These are phyloP conservation scores for Noccaea bulbosa DNA, from an alignment of 345 rosid species.

Conservation along the genomic window DNA sequence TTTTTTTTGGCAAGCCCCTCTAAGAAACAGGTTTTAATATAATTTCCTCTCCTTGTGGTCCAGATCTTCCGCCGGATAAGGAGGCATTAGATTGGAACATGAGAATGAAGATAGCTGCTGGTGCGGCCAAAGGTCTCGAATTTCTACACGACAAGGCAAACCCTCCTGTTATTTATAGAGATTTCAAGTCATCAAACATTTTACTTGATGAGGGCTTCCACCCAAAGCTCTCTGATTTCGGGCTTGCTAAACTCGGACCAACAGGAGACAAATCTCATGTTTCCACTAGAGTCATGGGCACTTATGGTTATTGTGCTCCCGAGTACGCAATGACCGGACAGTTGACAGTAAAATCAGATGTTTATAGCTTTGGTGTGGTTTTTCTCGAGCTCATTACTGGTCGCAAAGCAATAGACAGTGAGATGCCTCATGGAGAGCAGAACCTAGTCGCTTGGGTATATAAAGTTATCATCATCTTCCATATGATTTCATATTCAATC, in stretches of 20 bases:
- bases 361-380: slow-evolving; percentile 94
- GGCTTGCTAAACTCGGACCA: slow-evolving; percentile 98
- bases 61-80: slow-evolving; percentile 93
- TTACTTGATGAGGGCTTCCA: slow-evolving; percentile 86
- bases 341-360: slow-evolving; percentile 92
- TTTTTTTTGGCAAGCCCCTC: no score
- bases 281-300: slow-evolving; percentile 99
- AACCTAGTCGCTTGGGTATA: slow-evolving; percentile 94
- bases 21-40: background rate
- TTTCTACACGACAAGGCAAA: slow-evolving; percentile 91
- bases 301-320: slow-evolving; percentile 99
- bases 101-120: slow-evolving; percentile 98
- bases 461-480: background rate
- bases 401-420: slow-evolving; percentile 87
- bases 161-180: slow-evolving; percentile 97
- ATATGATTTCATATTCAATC: background rate
- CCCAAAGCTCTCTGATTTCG: slow-evolving; percentile 97
- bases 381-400: slow-evolving; percentile 95
- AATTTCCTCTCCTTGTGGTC: background rate
- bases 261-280: slow-evolving; percentile 97
- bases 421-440: slow-evolving; percentile 91
- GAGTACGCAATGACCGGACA: slow-evolving; percentile 99
- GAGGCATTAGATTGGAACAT: slow-evolving; percentile 94
- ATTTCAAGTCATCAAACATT: slow-evolving; percentile 96
- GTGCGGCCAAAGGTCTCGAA: slow-evolving; percentile 97